Percentiles rank a stretch among this genome's conserved stretches.
These are phyloP conservation scores for Aspergillus coremiiformis DNA, from an alignment of 495 filamentous ascomycete genomes.

Conservation along the genomic window DNA sequence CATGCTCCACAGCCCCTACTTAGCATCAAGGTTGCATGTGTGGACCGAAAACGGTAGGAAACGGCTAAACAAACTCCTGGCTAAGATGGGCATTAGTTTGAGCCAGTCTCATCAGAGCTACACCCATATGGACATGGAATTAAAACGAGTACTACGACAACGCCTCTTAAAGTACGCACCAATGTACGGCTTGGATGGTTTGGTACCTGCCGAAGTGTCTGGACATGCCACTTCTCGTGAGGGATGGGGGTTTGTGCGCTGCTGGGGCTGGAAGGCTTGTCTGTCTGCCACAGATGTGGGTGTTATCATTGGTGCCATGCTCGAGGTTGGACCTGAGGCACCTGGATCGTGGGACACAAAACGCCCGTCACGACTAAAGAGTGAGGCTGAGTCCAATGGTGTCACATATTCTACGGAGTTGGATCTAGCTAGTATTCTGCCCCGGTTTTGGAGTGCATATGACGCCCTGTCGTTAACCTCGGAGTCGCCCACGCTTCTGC, in stretches of 20 bases:
- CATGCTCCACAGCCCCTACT: slow-evolving; percentile 94
- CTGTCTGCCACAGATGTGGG: slow-evolving; percentile 87
- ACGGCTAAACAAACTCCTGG: slow-evolving; percentile 87
- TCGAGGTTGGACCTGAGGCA: slow-evolving; percentile 69
- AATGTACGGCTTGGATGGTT: slow-evolving; percentile 82
- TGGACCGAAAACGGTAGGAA: slow-evolving; percentile 89
- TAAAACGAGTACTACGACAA: slow-evolving; percentile 81
- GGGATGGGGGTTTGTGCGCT: slow-evolving; percentile 93
- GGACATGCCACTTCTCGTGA: slow-evolving; percentile 50
- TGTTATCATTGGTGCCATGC: slow-evolving; percentile 78
- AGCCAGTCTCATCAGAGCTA: slow-evolving; percentile 92
- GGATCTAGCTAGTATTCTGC: slow-evolving; percentile 34
- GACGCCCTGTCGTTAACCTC: slow-evolving; percentile 61
- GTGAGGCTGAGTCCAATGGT: slow-evolving; percentile 22
- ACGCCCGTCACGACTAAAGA: slow-evolving; percentile 29
- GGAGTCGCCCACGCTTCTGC: slow-evolving; percentile 34
- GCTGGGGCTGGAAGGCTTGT: slow-evolving; percentile 96
- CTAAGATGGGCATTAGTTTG: slow-evolving; percentile 95
- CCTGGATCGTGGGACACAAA: slow-evolving; percentile 31
- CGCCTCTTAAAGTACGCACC: slow-evolving; percentile 84
- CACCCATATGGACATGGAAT: slow-evolving; percentile 96
- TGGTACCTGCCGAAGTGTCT: slow-evolving; percentile 66
- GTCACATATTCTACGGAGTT: slow-evolving; percentile 25
- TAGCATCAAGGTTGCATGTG: slow-evolving; percentile 85
- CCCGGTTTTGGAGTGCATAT: slow-evolving; percentile 88